Base-by-base conservation (phyloP, 176 grass and related monocot species). In the Oryza coarctata region DNA sequence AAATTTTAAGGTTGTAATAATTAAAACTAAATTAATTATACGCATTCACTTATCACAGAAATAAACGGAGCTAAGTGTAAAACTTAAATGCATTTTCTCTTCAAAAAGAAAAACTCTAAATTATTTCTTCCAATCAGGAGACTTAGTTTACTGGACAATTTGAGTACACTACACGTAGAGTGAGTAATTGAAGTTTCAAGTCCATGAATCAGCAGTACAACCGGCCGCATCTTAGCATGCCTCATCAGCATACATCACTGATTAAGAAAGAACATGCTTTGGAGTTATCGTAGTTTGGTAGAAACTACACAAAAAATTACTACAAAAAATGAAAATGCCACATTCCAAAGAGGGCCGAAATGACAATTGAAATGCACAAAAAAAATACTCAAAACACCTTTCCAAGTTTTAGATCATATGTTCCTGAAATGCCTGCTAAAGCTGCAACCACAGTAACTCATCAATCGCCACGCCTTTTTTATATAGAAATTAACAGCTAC, bases 401-500 rank as follows among this genome's bases (percentile, higher is more conserved):
- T 47, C 47, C 22, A 70, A 62, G 5, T 76, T 69, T 41, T 49
- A 9, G 40, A 82, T 52, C 13, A 83, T 65, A 5, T 31, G 52
- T 52, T 52, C 7, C 57, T 12, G 38, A 33, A 77, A 71, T 25
- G 25, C 20, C 14, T 65, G 58, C 23, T 74, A 72, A 82, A 58
- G 28, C 77, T 41, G 28, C 29, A 82, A 50, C n/a, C 22, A 22
- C n/a, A 45, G 4, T 25, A 77, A 39, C 73, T 49, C 62, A 77
- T 15, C 43, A 77, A 81, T 61, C 5, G 17, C 22, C 64, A 80
- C 57, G 0, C 35, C 14, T 11, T 67, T 28, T 43, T 28, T 72
- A 35, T 64, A 22, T 14, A 74, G 6, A 55, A 61, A 76, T 55
- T 50, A 80, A 74, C 17, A 80, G 17, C 63, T 63, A 71, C 12